Percentiles rank a stretch among this genome's conserved stretches.
These are phyloP conservation scores for Wickerhamomyces alni DNA, from an alignment of 805 yeast genomes.

Conservation along the genomic window DNA sequence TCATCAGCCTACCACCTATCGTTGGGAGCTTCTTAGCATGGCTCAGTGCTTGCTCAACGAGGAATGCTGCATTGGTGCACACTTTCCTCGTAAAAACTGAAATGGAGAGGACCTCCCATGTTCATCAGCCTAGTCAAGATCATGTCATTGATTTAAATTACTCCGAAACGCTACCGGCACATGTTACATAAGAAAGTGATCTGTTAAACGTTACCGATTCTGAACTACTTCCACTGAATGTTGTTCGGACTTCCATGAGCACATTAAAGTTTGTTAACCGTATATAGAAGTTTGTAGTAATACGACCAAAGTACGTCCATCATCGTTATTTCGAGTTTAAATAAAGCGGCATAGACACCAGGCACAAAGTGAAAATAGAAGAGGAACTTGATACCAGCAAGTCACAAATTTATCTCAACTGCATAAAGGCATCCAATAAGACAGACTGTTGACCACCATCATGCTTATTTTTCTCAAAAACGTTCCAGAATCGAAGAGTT, in stretches of 20 bases:
- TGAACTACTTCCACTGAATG: no score
- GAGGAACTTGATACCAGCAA: no score
- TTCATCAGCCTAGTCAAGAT: neutral
- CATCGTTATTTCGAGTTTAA: no score
- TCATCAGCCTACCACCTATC: slow-evolving; percentile 73
- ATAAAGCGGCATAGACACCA: no score
- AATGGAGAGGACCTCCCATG: slow-evolving; percentile 5
- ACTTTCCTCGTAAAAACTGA: slow-evolving; percentile 21
- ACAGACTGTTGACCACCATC: slow-evolving; percentile 57
- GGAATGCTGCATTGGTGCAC: slow-evolving; percentile 82
- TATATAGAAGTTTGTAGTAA: no score
- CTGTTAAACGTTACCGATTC: no score
- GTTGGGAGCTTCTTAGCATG: slow-evolving; percentile 75
- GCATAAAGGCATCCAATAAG: slow-evolving; percentile 68
- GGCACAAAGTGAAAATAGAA: no score
- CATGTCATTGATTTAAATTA: neutral
- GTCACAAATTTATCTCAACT: slow-evolving; percentile 49
- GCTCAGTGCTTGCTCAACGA: slow-evolving; percentile 80
- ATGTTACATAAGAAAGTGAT: no score
- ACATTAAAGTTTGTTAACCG: no score
- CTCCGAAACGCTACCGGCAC: no score
- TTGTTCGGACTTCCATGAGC: no score
- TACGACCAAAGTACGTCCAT: no score
- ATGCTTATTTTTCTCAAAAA: slow-evolving; percentile 70
- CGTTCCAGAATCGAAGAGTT: slow-evolving; percentile 92